Evolutionary conservation across 768 basidiomycete species (phyloP).

Genomic region (Antrodiella citrinella): DNA sequence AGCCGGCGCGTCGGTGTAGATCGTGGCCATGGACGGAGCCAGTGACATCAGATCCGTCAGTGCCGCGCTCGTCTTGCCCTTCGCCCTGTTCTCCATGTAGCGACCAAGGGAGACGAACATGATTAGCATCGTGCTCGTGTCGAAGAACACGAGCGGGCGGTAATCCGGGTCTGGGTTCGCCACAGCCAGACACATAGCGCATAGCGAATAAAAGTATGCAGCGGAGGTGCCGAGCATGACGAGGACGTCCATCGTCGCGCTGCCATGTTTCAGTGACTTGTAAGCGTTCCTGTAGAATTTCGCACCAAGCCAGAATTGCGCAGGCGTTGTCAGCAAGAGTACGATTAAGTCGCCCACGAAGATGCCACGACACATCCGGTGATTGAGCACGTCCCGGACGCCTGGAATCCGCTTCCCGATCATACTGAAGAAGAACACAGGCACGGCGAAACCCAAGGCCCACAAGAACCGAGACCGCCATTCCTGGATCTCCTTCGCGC

Average conservation of each 20-base stretch:
- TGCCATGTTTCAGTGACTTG: constrained; percentile 83
- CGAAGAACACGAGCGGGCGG: constrained; percentile 89
- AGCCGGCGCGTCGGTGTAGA: constrained; percentile 79
- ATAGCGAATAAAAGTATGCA: constrained; percentile 85
- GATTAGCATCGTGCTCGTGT: constrained; percentile 98
- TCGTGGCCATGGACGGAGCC: constrained; percentile 90
- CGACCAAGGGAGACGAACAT: constrained; percentile 94
- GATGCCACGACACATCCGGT: constrained; percentile 53
- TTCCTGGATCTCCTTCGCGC: constrained; percentile 85
- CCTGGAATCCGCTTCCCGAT: constrained; percentile 61
- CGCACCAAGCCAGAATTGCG: constrained; percentile 86
- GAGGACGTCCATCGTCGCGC: constrained; percentile 97
- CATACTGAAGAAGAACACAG: constrained; percentile 94
- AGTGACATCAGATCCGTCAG: constrained; percentile 95
- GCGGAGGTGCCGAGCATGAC: constrained; percentile 93
- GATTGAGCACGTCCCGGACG: constrained; percentile 43
- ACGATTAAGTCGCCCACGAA: constrained; percentile 78
- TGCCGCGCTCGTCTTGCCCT: constrained; percentile 94
- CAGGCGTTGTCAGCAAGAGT: constrained; percentile 75
- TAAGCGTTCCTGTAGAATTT: constrained; percentile 87
- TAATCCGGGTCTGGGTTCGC: constrained; percentile 58
- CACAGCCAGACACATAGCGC: constrained; percentile 56
- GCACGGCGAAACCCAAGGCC: constrained; percentile 73
- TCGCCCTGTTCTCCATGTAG: constrained; percentile 93
- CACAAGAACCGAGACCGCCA: constrained; percentile 77